Conservation (phyloP, 1,284 basidiomycete genomes). For the Apiotrichum domesticum region DNA sequence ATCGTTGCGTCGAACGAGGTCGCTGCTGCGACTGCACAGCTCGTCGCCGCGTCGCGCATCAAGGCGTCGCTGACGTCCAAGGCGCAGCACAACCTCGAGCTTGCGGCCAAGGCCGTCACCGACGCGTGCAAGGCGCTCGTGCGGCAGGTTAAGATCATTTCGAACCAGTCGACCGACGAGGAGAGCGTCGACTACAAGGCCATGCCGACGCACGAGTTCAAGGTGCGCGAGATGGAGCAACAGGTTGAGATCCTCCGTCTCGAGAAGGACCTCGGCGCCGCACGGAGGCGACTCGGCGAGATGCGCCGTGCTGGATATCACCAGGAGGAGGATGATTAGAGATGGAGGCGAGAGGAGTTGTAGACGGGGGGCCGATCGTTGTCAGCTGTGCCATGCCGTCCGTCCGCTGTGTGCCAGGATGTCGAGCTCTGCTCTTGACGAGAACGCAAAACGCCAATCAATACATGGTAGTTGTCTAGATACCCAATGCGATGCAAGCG, state of each 20-base stretch:
- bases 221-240: slow-evolving; percentile 96
- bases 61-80: slow-evolving; percentile 98
- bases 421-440: no score
- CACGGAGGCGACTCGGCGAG: slow-evolving; percentile 73
- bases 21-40: slow-evolving; percentile 90
- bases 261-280: slow-evolving; percentile 90
- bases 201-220: slow-evolving; percentile 94
- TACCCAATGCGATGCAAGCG: slow-evolving; percentile 2
- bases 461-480: slow-evolving; percentile 11
- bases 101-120: slow-evolving; percentile 95
- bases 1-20: slow-evolving; percentile 99
- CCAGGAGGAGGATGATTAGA: slow-evolving; percentile 33
- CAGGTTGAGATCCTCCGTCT: slow-evolving; percentile 95
- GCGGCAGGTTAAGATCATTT: slow-evolving; percentile 90
- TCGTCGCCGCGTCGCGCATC: slow-evolving; percentile 95
- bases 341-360: neutral
- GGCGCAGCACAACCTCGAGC: slow-evolving; percentile 91
- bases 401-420: no score
- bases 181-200: slow-evolving; percentile 83
- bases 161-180: slow-evolving; percentile 70
- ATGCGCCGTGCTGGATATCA: slow-evolving; percentile 80
- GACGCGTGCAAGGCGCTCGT: slow-evolving; percentile 98
- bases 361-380: no score
- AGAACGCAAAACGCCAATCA: neutral
- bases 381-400: no score